Conservation (phyloP, 2,329 filamentous ascomycete genomes). For the Colletotrichum coccodes region DNA sequence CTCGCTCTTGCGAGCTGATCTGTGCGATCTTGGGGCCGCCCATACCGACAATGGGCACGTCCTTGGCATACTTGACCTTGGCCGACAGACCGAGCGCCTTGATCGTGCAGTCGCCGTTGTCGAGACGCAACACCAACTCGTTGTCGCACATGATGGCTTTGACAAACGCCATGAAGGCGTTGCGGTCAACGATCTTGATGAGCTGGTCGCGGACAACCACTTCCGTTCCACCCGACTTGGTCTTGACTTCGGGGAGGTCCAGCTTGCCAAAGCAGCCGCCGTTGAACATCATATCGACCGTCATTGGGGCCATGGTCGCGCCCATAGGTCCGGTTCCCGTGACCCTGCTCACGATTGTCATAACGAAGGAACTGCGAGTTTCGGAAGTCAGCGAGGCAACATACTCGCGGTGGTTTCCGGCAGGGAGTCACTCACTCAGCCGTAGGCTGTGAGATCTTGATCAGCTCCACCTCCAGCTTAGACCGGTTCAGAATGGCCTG, state of each 20-base stretch:
- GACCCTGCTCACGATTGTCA: slow-evolving; percentile 42
- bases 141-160: slow-evolving; percentile 42
- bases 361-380: slow-evolving; percentile 40
- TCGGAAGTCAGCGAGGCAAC: slow-evolving; percentile 1
- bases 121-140: slow-evolving; percentile 40
- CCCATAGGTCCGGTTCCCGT: slow-evolving; percentile 43
- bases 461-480: slow-evolving; percentile 40
- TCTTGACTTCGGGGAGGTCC: slow-evolving; percentile 41
- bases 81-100: slow-evolving; percentile 38
- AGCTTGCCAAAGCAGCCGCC: slow-evolving; percentile 42
- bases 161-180: slow-evolving; percentile 42
- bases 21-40: slow-evolving; percentile 35
- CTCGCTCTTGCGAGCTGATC: slow-evolving; percentile 37
- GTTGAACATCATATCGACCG: slow-evolving; percentile 43
- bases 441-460: slow-evolving; percentile 43
- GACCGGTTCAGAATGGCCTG: slow-evolving; percentile 41
- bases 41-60: slow-evolving; percentile 42
- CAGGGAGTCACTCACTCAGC: slow-evolving; percentile 39
- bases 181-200: slow-evolving; percentile 42
- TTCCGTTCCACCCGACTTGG: slow-evolving; percentile 40
- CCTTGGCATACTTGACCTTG: slow-evolving; percentile 39
- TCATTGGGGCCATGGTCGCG: slow-evolving; percentile 42
- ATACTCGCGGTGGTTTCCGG: neutral
- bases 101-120: slow-evolving; percentile 41
- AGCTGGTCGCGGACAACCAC: slow-evolving; percentile 40